phyloP scores from a whole-genome alignment of 306 rosid species.

The Prunus campanulata region DNA sequence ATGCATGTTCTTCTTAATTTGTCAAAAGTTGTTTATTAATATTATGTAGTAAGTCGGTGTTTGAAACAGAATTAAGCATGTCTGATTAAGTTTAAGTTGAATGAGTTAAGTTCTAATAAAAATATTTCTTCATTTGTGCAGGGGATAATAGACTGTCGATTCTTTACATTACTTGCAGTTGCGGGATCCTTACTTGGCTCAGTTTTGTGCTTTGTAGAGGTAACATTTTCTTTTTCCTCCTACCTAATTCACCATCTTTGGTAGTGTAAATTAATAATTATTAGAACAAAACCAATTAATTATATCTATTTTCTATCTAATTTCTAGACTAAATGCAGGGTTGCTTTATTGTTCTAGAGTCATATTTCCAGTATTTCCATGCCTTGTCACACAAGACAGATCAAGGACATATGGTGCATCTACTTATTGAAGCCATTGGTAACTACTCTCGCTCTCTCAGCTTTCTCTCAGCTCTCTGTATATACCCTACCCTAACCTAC shows the following conservation, averaged over 20 bases:
- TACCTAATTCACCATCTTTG: too few relatives aligned
- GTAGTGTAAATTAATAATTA: too few relatives aligned
- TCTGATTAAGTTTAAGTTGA: too few relatives aligned
- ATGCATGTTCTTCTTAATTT: neutral
- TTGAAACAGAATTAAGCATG: too few relatives aligned
- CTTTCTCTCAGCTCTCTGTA: neutral
- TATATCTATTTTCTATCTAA: too few relatives aligned
- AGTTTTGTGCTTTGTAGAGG: constrained; percentile 49
- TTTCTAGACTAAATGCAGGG: constrained; percentile 38
- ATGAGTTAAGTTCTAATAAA: too few relatives aligned
- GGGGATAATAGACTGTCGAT: constrained; percentile 51
- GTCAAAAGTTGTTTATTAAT: neutral
- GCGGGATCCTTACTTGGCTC: constrained; percentile 53
- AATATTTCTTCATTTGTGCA: constrained; percentile 7
- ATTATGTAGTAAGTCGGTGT: neutral
- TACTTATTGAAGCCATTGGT: constrained; percentile 60
- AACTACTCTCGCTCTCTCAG: neutral
- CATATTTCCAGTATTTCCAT: constrained; percentile 43
- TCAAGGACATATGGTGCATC: constrained; percentile 38
- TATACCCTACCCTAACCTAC: too few relatives aligned
- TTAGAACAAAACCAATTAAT: too few relatives aligned
- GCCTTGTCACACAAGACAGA: constrained; percentile 35
- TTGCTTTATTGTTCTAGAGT: constrained; percentile 30
- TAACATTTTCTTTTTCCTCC: neutral
- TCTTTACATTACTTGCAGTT: constrained; percentile 47